Base-by-base conservation (phyloP, 139 green algal species). In the Coelastrella sp. region DNA sequence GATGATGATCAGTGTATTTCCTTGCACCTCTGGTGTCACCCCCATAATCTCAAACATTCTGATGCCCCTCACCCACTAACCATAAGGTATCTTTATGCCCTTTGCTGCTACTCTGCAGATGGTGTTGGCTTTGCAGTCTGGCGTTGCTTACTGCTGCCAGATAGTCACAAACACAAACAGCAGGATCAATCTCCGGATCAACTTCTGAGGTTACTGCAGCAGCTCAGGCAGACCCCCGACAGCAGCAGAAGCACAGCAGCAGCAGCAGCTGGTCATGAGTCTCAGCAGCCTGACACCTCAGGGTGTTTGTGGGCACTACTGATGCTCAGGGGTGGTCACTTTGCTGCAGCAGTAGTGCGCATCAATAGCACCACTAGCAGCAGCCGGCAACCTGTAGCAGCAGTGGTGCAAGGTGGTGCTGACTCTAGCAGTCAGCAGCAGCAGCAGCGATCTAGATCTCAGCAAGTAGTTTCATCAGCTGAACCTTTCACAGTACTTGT, bases 301-400 rank as follows among this genome's bases (percentile, higher is more conserved):
- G 50, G 67, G 11, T 86, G 84, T 48, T 40, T 86, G 17, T 90
- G 88, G 50, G 53, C 85, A 45, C 68, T 94, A 57, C 34, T 90
- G 23, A 63, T 88, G 66, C 64, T 95, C 48, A 60, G 89, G 34
- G 82, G 80, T 32, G 95, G 95, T 0, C 94, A 98, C 81, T 97
- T 98, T 90, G 92, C 94, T 8, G 93, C 86, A 32, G 88, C 92
- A 17, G 85, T 96, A 6, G 95, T 96, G 51, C 84, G 87, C 6
- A 84, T 87, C 64, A 90, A 79, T 59, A 81, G 68, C 83, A 87
- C 21, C 75, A 82, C 51, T 37, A 72, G 35, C 51, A 69, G 59
- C 57, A 32, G 59, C 4, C 41, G 7, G 48, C 13, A 35, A 63
- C n/a, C 30, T 48, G 63, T 25, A 86, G 66, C 67, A 90, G 82